Evolutionary conservation across 2,329 filamentous ascomycete genomes (phyloP).

Genomic region (Rasamsonia emersonii): DNA sequence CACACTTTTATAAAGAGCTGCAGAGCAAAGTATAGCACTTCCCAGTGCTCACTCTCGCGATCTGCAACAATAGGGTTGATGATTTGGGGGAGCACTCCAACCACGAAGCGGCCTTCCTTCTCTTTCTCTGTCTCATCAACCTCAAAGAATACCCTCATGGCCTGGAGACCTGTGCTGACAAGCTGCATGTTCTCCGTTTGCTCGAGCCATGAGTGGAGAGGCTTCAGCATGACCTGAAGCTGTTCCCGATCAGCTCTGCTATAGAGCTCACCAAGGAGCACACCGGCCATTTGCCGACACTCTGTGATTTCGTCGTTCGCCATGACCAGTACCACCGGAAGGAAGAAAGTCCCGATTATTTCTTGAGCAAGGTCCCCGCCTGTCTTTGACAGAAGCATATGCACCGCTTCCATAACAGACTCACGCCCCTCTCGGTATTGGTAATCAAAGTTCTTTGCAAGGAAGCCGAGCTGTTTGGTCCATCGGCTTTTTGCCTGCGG

Average conservation of each 20-base stretch:
- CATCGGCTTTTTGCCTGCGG: constrained; percentile 85
- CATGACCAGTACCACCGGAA: constrained; percentile 75
- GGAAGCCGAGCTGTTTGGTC: constrained; percentile 79
- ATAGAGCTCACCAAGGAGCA: constrained; percentile 74
- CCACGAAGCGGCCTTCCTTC: constrained; percentile 59
- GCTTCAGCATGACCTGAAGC: constrained; percentile 58
- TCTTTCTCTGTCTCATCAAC: constrained; percentile 54
- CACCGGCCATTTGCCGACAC: constrained; percentile 73
- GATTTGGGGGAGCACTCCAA: constrained; percentile 45
- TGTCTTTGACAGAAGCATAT: constrained; percentile 78
- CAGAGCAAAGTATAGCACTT: constrained; percentile 66
- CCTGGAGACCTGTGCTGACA: constrained; percentile 65
- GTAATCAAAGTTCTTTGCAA: constrained; percentile 86
- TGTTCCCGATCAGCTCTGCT: constrained; percentile 66
- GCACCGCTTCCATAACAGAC: constrained; percentile 86
- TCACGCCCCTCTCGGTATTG: constrained; percentile 79
- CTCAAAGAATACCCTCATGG: constrained; percentile 77
- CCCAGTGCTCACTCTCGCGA: constrained; percentile 49
- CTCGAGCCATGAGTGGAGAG: constrained; percentile 67
- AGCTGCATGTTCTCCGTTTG: constrained; percentile 65
- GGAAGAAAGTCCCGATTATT: constrained; percentile 70
- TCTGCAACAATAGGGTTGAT: constrained; percentile 43
- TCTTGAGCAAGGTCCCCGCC: constrained; percentile 75
- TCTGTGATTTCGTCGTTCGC: constrained; percentile 82
- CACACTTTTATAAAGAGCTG: constrained; percentile 60